A percentile compares a stretch with the other conserved stretches of the same genome.
These are phyloP conservation scores for Zygoascus flipseniorum DNA, from an alignment of 805 yeast genomes.

Conservation along the genomic window DNA sequence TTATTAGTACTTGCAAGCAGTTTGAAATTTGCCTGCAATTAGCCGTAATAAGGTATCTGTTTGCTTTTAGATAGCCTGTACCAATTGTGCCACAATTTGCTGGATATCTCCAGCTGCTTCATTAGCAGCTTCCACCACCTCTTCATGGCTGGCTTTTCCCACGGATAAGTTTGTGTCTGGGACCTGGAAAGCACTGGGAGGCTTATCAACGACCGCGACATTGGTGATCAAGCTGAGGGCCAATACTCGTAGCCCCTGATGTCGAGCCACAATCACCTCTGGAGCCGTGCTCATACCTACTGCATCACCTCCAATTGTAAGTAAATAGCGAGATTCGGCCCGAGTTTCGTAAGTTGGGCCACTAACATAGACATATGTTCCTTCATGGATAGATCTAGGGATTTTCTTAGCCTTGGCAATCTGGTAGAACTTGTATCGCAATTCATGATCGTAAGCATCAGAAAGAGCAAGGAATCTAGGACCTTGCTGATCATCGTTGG, in stretches of 20 bases:
- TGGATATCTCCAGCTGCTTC: conserved; percentile 79
- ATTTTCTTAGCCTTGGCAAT: conserved; percentile 43
- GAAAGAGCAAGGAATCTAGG: conserved; percentile 82
- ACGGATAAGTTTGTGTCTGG: conserved; percentile 20
- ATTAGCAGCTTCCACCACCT: conserved; percentile 75
- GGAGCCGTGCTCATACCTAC: conserved; percentile 99
- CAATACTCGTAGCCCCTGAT: conserved; percentile 69
- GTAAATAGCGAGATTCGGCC: conserved; percentile 78
- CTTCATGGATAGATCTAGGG: conserved; percentile 67
- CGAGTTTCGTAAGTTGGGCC: conserved; percentile 94
- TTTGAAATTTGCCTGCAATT: too few species aligned
- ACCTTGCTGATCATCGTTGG: conserved; percentile 71
- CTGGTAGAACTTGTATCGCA: conserved; percentile 53
- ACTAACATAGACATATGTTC: conserved; percentile 72
- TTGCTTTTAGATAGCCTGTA: not conserved
- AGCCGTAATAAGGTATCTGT: too few species aligned
- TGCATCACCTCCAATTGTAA: conserved; percentile 75
- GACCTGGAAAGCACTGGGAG: conserved; percentile 23
- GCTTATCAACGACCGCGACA: conserved; percentile 56
- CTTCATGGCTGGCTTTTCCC: conserved; percentile 87
- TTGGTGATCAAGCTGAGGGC: conserved; percentile 86
- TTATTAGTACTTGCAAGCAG: too few species aligned
- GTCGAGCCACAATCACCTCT: conserved; percentile 88
- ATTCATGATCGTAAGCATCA: conserved; percentile 75
- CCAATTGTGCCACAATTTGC: conserved; percentile 36